Evolutionary conservation across 2,329 filamentous ascomycete genomes (phyloP).

Genomic region (Fusarium nanum): DNA sequence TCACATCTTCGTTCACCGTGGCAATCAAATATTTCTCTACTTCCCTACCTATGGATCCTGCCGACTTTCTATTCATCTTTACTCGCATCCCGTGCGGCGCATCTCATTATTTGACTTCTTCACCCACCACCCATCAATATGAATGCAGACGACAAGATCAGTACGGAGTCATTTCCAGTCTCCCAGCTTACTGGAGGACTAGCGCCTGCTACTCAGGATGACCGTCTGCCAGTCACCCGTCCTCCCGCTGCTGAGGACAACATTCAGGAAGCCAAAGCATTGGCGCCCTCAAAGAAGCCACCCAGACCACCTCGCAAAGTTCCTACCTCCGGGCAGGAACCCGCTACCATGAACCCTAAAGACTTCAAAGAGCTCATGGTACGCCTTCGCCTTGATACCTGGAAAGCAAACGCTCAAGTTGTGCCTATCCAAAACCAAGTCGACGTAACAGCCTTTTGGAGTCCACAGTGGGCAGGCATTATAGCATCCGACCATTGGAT

Average conservation of each 20-base stretch:
- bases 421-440: conserved; percentile 31
- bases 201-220: not conserved
- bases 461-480: conserved; percentile 21
- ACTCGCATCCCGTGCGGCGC: not conserved
- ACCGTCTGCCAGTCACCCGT: not conserved
- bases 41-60: not conserved
- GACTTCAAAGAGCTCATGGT: conserved; percentile 40
- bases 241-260: not conserved
- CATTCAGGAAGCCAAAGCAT: not conserved
- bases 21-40: not conserved
- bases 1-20: conserved; percentile 8
- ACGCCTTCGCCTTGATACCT: conserved; percentile 31
- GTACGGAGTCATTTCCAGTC: not conserved
- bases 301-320: conserved; percentile 5
- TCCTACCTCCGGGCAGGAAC: not conserved
- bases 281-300: not conserved
- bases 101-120: not conserved
- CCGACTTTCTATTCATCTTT: not conserved
- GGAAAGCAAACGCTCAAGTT: conserved; percentile 34
- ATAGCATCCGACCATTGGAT: conserved; percentile 15
- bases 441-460: conserved; percentile 40
- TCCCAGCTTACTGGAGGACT: not conserved
- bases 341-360: not conserved
- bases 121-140: not conserved
- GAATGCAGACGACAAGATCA: not conserved